Conservation (phyloP, 2,329 filamentous ascomycete species). For the Trichoderma citrinoviride region DNA sequence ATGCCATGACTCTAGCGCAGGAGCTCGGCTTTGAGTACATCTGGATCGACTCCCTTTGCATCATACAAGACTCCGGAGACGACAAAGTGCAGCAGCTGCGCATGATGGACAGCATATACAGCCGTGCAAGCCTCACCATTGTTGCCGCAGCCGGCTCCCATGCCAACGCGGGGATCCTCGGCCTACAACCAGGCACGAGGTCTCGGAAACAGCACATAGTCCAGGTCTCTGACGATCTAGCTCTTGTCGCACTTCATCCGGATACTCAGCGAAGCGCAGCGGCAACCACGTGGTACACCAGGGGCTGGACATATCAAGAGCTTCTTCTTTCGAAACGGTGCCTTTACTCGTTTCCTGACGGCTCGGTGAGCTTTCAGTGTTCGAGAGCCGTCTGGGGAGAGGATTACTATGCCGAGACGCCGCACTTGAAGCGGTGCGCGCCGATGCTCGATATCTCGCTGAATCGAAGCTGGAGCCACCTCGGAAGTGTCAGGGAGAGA, state of each 20-base stretch:
- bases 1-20: conserved; percentile 18
- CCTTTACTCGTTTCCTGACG: conserved; percentile 12
- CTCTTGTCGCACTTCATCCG: conserved; percentile 7
- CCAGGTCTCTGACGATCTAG: background rate
- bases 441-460: conserved; percentile 16
- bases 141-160: conserved; percentile 16
- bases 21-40: conserved; percentile 20
- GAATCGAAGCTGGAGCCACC: conserved; percentile 15
- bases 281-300: conserved; percentile 5
- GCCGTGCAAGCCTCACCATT: conserved; percentile 18
- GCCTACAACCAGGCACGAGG: background rate
- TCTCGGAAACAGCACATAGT: background rate
- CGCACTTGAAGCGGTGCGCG: conserved; percentile 2
- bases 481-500: background rate
- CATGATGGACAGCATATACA: conserved; percentile 22
- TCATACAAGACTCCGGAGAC: conserved; percentile 16
- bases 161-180: conserved; percentile 11
- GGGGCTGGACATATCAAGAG: conserved; percentile 19
- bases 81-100: conserved; percentile 17
- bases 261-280: background rate
- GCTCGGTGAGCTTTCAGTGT: conserved; percentile 13
- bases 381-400: conserved; percentile 16
- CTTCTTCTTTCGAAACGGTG: conserved; percentile 14
- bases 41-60: conserved; percentile 23
- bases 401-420: conserved; percentile 6